Conservation (phyloP, 352 stramenopile species). For the Thraustochytrium sp. region DNA sequence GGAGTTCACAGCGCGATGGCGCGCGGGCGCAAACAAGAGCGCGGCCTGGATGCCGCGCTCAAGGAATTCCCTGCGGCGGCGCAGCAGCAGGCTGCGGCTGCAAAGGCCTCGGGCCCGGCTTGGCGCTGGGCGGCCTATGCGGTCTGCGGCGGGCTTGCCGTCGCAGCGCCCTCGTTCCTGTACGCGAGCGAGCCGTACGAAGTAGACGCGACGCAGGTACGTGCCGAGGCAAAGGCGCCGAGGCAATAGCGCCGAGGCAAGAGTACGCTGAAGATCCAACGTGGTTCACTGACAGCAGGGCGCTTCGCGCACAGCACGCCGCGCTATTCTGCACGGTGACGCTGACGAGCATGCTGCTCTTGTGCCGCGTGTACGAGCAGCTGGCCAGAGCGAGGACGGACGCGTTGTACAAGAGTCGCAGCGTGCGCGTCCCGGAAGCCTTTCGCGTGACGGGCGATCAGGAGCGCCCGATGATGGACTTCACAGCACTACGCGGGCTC, state of each 20-base stretch:
- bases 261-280: too few species aligned
- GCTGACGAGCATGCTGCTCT: neutral
- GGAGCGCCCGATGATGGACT: neutral
- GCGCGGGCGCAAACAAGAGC: neutral
- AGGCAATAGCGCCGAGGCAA: too few species aligned
- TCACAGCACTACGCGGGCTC: neutral
- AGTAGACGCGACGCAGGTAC: too few species aligned
- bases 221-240: too few species aligned
- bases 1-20: too few species aligned
- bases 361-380: neutral
- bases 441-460: neutral
- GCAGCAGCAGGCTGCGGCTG: neutral
- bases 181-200: too few species aligned
- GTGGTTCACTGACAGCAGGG: too few species aligned
- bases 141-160: neutral
- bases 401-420: neutral
- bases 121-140: neutral
- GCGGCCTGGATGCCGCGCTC: neutral
- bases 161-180: neutral
- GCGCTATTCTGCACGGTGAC: neutral
- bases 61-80: neutral
- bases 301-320: neutral
- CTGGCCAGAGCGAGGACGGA: neutral
- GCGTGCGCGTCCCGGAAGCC: neutral
- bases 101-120: neutral